Base-by-base conservation (phyloP, 1,284 basidiomycete genomes). In the Ganoderma sinense region DNA sequence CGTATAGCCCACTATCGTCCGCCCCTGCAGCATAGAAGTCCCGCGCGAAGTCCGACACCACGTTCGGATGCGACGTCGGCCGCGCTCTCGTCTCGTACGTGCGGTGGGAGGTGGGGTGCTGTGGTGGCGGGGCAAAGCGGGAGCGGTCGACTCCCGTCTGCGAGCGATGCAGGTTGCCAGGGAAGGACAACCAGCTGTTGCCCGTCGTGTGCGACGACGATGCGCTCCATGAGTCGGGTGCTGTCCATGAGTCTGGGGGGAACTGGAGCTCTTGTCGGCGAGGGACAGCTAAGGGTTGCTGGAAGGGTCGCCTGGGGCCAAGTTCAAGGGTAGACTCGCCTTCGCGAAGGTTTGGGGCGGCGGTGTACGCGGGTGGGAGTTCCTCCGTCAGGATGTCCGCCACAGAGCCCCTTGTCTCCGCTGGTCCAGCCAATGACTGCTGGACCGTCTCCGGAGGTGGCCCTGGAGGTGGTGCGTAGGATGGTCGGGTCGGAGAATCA, bases 281-380 rank as follows among this genome's bases (percentile, higher is more conserved):
- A 2, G 75, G 79, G 2, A 73, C 71, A 14, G 81, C 85, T 4
- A 48, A 16, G 0, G 86, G 76, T 16, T 75, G 80, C 74, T 91
- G 89, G 75, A 91, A 93, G 0, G 91, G 90, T 18, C 91, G 78
- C 10, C 80, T 72, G 0, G 92, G 92, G 0, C 91, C 91, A 39
- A 85, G 79, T 70, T 91, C 87, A 7, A 93, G 73, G 0, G 90
- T 88, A 3, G 83, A 79, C 77, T 93, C 92, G 14, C 91, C 91
- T 2, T 84, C 80, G 63, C 78, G 74, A 14, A 82, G 65, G 66
- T 90, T 85, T 1, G 91, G 85, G 4, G 84, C 75, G 0, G 87
- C 82, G 0, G 91, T 90, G 74, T 93, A 93, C 0, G 90, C 88
- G 0, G 92, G 91, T 0, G 91, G 92, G 4, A 85, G 81, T 23